Percentiles rank a stretch among this genome's conserved stretches.
phyloP scores from a whole-genome alignment of 345 rosid species.

The Streptanthus diversifolius region DNA sequence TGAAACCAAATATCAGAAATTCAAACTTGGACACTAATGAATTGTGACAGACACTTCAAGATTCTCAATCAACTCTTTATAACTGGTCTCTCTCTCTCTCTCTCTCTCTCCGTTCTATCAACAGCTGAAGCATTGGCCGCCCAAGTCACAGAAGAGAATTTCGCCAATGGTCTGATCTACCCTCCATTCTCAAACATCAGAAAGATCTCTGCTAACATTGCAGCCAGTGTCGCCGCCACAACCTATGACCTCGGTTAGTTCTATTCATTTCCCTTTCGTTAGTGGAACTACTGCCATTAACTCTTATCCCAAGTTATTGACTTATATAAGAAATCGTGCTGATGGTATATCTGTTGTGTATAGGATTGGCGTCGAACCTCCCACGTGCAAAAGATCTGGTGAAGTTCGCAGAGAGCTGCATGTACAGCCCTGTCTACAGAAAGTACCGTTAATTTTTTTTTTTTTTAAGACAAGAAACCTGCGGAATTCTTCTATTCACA shows the following conservation, averaged over 20 bases:
- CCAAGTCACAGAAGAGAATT: conserved; percentile 66
- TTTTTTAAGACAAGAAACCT: too few species aligned
- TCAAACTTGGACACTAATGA: neutral
- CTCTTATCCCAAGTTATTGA: neutral
- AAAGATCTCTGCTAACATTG: conserved; percentile 82
- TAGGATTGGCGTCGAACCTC: conserved; percentile 86
- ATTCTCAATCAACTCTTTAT: neutral
- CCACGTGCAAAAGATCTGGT: conserved; percentile 86
- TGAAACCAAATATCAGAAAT: neutral
- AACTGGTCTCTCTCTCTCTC: neutral
- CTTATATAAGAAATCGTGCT: neutral
- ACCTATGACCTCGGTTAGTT: conserved; percentile 87
- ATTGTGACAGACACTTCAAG: neutral
- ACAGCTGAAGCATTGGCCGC: conserved; percentile 93
- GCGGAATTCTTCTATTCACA: conserved; percentile 5
- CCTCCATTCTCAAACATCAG: conserved; percentile 92
- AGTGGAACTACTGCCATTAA: neutral
- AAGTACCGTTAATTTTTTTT: conserved; percentile 53
- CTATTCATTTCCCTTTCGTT: neutral
- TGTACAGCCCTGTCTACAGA: conserved; percentile 84
- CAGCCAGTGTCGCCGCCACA: conserved; percentile 86
- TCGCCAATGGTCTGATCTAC: conserved; percentile 71
- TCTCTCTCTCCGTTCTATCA: neutral
- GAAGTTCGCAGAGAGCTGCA: conserved; percentile 82
- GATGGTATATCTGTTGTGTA: conserved; percentile 24